phyloP scores from a whole-genome alignment of 345 rosid species.

The Salix koriyanagi region DNA sequence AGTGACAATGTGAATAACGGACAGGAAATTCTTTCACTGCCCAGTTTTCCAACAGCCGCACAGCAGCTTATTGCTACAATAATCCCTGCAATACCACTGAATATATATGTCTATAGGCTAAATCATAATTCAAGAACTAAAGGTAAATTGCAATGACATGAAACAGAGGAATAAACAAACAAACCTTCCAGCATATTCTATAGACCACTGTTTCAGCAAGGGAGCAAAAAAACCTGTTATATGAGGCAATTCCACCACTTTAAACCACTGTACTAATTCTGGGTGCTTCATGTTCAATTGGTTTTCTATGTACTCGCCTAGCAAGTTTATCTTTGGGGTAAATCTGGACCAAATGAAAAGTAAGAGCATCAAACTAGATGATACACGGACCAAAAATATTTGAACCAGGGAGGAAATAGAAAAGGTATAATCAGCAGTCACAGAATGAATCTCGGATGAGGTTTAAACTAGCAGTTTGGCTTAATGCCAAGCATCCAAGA shows the following conservation, averaged over 20 bases:
- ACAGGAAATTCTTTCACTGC: conserved; percentile 39
- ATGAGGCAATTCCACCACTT: conserved; percentile 51
- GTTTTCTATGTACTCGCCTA: conserved; percentile 43
- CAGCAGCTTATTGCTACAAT: conserved; percentile 60
- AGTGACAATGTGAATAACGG: conserved; percentile 27
- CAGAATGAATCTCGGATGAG: not conserved
- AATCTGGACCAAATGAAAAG: conserved; percentile 36
- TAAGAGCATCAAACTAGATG: conserved; percentile 12
- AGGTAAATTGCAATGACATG: conserved; percentile 1
- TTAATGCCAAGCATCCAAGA: not conserved
- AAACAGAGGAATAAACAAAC: conserved; percentile 17
- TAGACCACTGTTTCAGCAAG: conserved; percentile 61
- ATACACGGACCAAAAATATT: not conserved
- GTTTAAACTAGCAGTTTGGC: not conserved
- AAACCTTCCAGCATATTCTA: conserved; percentile 76
- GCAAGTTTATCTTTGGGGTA: conserved; percentile 33
- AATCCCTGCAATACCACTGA: conserved; percentile 77
- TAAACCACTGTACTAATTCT: conserved; percentile 56
- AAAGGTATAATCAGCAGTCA: not conserved
- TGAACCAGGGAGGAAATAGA: not conserved
- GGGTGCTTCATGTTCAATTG: conserved; percentile 39
- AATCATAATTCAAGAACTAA: conserved; percentile 1
- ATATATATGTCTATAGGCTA: conserved; percentile 26
- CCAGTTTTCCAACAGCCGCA: conserved; percentile 48
- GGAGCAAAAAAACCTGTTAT: conserved; percentile 53